Evolutionary conservation across 148 eudicot genomes (phyloP).

Genomic region (Rhododendron simsii): DNA sequence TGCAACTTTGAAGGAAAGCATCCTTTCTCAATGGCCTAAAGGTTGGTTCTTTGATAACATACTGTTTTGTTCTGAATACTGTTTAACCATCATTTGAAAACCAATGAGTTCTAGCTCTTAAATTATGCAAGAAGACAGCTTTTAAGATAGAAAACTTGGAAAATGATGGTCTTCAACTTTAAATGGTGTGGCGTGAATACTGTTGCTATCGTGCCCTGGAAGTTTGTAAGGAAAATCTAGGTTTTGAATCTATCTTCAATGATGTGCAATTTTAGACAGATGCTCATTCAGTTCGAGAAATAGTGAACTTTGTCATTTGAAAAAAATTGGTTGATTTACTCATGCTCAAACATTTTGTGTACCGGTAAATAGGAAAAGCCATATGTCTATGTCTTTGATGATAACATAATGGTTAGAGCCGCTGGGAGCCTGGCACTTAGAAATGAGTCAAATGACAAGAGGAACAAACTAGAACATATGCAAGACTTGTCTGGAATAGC

Average conservation of each 20-base stretch:
- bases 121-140: not conserved
- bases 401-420: not conserved
- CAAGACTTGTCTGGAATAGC: not conserved
- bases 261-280: not conserved
- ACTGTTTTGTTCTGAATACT: not conserved
- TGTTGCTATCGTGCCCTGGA: not conserved
- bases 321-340: not conserved
- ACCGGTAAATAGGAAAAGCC: not conserved
- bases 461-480: not conserved
- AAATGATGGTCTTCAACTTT: not conserved
- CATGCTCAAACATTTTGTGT: not conserved
- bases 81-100: not conserved
- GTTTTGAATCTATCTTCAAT: not conserved
- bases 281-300: not conserved
- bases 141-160: not conserved
- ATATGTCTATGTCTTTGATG: not conserved
- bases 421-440: not conserved
- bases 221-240: too few relatives aligned
- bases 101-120: constrained; percentile 1
- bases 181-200: not conserved
- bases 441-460: not conserved
- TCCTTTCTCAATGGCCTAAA: constrained; percentile 73
- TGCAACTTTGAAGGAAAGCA: constrained; percentile 55
- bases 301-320: not conserved
- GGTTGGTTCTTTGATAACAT: constrained; percentile 24